Percentiles rank a stretch among this genome's conserved stretches.
These are phyloP conservation scores for Spinacia oleracea DNA, from an alignment of 179 eudicot genomes.

Conservation along the genomic window DNA sequence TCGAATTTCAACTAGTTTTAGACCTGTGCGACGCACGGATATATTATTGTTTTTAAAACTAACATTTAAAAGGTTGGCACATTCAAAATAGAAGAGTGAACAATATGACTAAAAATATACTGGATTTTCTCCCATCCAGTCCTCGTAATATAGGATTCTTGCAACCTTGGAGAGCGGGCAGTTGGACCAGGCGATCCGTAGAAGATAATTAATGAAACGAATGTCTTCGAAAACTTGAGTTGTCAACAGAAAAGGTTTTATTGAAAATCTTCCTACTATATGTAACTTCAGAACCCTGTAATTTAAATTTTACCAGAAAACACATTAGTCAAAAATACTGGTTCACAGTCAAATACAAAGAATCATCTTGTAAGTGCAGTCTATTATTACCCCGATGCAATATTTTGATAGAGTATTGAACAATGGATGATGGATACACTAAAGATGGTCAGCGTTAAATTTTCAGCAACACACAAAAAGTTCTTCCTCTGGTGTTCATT, in stretches of 20 bases:
- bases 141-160: too few relatives aligned
- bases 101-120: slow-evolving; percentile 37
- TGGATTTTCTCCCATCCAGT: slow-evolving; percentile 30
- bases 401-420: neutral
- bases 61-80: too few relatives aligned
- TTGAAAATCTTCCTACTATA: slow-evolving; percentile 30
- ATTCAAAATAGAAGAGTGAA: too few relatives aligned
- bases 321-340: neutral
- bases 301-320: slow-evolving; percentile 15
- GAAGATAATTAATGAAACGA: slow-evolving; percentile 28
- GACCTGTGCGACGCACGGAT: too few relatives aligned
- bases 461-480: neutral
- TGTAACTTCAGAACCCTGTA: slow-evolving; percentile 58
- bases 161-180: slow-evolving; percentile 26
- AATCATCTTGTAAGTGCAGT: slow-evolving; percentile 9
- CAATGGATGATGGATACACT: too few relatives aligned
- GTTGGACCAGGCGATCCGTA: slow-evolving; percentile 27
- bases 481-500: neutral
- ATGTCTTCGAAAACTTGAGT: slow-evolving; percentile 32
- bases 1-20: too few relatives aligned
- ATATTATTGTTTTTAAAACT: too few relatives aligned
- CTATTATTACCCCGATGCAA: neutral
- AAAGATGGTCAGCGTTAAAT: neutral
- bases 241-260: slow-evolving; percentile 23
- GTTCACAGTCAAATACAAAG: neutral